A percentile compares a stretch with the other conserved stretches of the same genome.
phyloP scores from a whole-genome alignment of 305 asterid genomes.

The Stenogyne calaminthoides region DNA sequence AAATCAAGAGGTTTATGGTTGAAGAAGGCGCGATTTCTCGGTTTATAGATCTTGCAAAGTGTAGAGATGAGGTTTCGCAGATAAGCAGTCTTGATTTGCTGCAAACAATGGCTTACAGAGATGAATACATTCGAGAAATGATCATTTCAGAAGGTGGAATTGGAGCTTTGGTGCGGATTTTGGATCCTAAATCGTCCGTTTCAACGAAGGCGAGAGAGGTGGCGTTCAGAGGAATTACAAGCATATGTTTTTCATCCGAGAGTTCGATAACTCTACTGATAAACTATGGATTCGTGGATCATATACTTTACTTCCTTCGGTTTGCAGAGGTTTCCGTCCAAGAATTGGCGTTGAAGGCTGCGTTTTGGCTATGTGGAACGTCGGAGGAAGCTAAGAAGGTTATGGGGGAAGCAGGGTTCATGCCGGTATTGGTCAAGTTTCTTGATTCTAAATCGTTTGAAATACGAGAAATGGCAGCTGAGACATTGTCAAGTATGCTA shows the following conservation, averaged over 20 bases:
- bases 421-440: slow-evolving; percentile 67
- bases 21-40: slow-evolving; percentile 69
- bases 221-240: slow-evolving; percentile 69
- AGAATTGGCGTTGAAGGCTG: slow-evolving; percentile 77
- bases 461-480: slow-evolving; percentile 76
- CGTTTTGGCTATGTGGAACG: slow-evolving; percentile 79
- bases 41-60: slow-evolving; percentile 55
- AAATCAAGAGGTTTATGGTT: slow-evolving; percentile 81
- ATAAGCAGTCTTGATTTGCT: slow-evolving; percentile 67
- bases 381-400: slow-evolving; percentile 78
- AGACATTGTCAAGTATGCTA: slow-evolving; percentile 66
- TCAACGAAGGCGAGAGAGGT: slow-evolving; percentile 73
- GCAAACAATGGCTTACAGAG: slow-evolving; percentile 71
- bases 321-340: slow-evolving; percentile 63
- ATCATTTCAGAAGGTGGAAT: slow-evolving; percentile 75
- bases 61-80: slow-evolving; percentile 56
- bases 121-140: slow-evolving; percentile 48
- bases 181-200: slow-evolving; percentile 60
- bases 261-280: slow-evolving; percentile 42
- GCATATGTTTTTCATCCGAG: slow-evolving; percentile 49
- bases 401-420: slow-evolving; percentile 92
- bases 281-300: slow-evolving; percentile 60
- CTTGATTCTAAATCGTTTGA: slow-evolving; percentile 71
- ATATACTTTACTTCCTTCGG: slow-evolving; percentile 60
- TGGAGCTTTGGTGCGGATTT: slow-evolving; percentile 51